Evolutionary conservation across 2,329 filamentous ascomycete genomes (phyloP).

Genomic region (Fusarium euwallaceae): DNA sequence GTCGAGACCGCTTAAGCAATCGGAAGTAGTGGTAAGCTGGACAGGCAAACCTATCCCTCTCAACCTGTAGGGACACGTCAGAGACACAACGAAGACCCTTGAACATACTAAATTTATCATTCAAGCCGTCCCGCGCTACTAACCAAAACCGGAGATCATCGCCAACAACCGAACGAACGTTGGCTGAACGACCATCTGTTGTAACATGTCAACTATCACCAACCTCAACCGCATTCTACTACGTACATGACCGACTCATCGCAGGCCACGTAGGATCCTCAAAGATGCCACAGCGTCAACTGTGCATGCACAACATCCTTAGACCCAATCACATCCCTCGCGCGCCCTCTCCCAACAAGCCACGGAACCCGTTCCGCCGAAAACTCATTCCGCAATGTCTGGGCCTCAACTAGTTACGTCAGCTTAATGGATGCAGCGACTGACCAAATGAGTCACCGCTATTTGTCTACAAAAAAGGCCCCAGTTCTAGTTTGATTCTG

Average conservation of each 20-base stretch:
- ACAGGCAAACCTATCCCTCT: not conserved
- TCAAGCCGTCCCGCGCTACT: not conserved
- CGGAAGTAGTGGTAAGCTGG: not conserved
- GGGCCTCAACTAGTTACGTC: not conserved
- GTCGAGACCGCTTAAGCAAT: not conserved
- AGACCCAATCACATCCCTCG: not conserved
- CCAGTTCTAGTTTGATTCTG: not conserved
- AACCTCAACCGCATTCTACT: not conserved
- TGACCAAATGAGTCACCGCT: constrained; percentile 4
- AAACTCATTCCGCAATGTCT: not conserved
- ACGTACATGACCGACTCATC: not conserved
- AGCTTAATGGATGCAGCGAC: not conserved
- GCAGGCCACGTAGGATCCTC: not conserved
- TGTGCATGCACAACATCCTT: not conserved
- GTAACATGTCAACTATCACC: not conserved
- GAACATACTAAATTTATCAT: not conserved
- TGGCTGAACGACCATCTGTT: not conserved
- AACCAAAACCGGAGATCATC: not conserved
- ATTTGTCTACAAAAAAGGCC: not conserved
- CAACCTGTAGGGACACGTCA: not conserved
- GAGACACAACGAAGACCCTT: not conserved
- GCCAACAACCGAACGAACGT: not conserved
- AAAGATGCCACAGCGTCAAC: not conserved
- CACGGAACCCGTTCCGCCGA: not conserved
- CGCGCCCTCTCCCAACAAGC: not conserved